These are phyloP conservation scores for Alloteropsis semialata DNA, from an alignment of 176 grass and related monocot species.

Conservation along the genomic window DNA sequence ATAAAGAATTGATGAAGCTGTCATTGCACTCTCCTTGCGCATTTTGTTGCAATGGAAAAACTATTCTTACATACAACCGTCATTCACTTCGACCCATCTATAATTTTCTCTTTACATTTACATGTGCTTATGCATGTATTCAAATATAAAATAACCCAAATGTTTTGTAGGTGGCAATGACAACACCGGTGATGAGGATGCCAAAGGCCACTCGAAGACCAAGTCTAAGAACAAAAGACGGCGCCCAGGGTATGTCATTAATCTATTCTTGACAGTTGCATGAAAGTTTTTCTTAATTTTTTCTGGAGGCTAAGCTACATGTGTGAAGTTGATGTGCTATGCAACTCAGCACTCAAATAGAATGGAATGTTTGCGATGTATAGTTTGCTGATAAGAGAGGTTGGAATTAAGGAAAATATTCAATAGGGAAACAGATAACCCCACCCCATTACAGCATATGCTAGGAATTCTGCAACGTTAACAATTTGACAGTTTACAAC, in stretches of 20 bases:
- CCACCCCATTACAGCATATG: background rate
- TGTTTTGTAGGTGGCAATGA: conserved; percentile 50
- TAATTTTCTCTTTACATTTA: conserved; percentile 14
- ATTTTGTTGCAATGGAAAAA: background rate
- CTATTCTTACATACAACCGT: background rate
- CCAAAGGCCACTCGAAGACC: conserved; percentile 50
- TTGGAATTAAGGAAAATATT: background rate
- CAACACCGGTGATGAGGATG: conserved; percentile 54
- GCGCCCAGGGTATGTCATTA: conserved; percentile 57
- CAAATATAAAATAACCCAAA: conserved; percentile 20
- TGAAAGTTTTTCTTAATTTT: background rate
- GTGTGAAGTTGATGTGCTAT: background rate
- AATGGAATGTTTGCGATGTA: background rate
- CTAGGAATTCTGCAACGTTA: background rate
- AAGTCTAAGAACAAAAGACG: conserved; percentile 80
- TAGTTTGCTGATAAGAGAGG: background rate
- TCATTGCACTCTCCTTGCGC: background rate
- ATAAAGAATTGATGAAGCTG: background rate
- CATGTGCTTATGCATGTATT: background rate
- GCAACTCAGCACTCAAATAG: background rate
- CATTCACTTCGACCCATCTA: conserved; percentile 1
- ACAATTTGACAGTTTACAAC: background rate
- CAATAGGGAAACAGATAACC: background rate
- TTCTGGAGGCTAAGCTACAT: conserved; percentile 11
- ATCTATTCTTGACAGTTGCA: background rate